Conservation (phyloP, 176 grass and related monocot species). For the Elymus sibiricus region DNA sequence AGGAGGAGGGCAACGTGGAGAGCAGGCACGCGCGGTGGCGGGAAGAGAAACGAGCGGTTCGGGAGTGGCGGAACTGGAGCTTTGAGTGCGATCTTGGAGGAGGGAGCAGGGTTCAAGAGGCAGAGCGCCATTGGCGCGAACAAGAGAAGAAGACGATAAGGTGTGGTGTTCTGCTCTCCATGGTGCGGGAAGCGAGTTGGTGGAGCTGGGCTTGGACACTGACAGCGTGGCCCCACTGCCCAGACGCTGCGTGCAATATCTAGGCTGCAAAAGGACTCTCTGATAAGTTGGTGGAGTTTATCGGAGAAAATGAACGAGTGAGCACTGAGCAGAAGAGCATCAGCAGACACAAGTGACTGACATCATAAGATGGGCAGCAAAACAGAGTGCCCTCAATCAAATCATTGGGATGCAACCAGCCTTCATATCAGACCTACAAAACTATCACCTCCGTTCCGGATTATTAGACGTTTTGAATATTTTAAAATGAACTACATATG, state of each 20-base stretch:
- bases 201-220: neutral
- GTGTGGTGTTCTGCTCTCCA: neutral
- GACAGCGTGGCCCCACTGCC: neutral
- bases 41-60: neutral
- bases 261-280: no score
- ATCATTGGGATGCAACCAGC: neutral
- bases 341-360: neutral
- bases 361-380: neutral
- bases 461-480: no score
- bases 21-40: neutral
- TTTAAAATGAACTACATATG: no score
- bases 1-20: neutral
- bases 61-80: neutral
- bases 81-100: conserved; percentile 9
- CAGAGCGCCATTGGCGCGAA: conserved; percentile 38
- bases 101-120: conserved; percentile 23
- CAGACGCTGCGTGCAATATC: neutral
- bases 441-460: neutral
- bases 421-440: neutral
- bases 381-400: neutral
- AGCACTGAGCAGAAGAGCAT: neutral
- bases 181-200: neutral
- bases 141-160: conserved; percentile 32
- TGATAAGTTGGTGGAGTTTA: neutral
- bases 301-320: neutral